phyloP scores from a whole-genome alignment of 2,329 filamentous ascomycete species.

The Zasmidium citrigriseum region DNA sequence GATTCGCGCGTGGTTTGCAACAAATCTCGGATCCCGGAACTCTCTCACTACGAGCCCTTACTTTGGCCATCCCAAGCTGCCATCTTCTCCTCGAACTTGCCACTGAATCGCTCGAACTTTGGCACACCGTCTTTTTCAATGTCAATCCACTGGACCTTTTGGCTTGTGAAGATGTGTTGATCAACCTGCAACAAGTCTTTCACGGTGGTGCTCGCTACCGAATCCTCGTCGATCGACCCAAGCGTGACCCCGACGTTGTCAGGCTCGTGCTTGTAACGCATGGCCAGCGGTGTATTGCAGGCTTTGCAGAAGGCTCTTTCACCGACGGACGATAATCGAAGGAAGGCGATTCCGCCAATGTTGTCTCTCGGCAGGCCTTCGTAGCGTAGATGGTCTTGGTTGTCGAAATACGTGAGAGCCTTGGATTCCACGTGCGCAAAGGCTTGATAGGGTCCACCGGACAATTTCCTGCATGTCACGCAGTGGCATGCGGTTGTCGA shows the following conservation, averaged over 20 bases:
- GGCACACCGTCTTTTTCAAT: constrained; percentile 19
- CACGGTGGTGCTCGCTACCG: constrained; percentile 14
- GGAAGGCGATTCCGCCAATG: constrained; percentile 17
- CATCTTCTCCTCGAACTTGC: constrained; percentile 16
- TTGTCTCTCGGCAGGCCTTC: constrained; percentile 22
- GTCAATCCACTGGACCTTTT: constrained; percentile 23
- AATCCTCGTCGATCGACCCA: constrained; percentile 22
- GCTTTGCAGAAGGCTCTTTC: constrained; percentile 24
- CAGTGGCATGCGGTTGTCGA: constrained; percentile 22
- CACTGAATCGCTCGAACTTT: constrained; percentile 14
- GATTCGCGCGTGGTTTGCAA: background rate
- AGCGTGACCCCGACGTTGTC: constrained; percentile 15
- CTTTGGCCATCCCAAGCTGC: constrained; percentile 6
- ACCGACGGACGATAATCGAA: constrained; percentile 12
- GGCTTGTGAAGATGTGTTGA: constrained; percentile 23
- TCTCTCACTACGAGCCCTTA: background rate
- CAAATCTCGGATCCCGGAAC: background rate
- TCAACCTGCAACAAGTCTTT: constrained; percentile 18
- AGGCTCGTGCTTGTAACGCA: constrained; percentile 23
- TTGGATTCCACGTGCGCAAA: constrained; percentile 18
- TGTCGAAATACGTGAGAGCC: constrained; percentile 22
- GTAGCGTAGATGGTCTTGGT: constrained; percentile 19
- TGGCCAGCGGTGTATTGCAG: constrained; percentile 24
- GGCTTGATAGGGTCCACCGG: constrained; percentile 23
- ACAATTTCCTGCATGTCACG: constrained; percentile 27